Percentiles rank a stretch among this genome's conserved stretches.
These are phyloP conservation scores for Petunia axillaris DNA, from an alignment of 257 asterid species.

Conservation along the genomic window DNA sequence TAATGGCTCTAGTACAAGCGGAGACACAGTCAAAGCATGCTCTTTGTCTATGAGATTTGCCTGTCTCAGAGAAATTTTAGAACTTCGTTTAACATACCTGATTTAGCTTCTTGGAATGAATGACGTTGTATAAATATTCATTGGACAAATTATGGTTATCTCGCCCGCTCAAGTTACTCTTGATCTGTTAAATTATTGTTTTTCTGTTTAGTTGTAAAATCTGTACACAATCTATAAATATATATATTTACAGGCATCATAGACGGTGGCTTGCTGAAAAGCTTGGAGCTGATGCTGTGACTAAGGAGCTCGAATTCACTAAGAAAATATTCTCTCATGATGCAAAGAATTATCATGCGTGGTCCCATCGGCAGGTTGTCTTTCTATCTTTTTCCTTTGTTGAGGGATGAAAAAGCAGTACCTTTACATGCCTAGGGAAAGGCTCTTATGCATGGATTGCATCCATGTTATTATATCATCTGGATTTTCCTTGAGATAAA, in stretches of 20 bases:
- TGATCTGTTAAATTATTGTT: constrained; percentile 2
- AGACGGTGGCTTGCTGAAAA: constrained; percentile 96
- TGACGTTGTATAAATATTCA: background rate
- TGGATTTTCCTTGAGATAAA: background rate
- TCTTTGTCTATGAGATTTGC: background rate
- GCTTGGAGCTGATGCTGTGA: constrained; percentile 57
- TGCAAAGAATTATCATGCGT: constrained; percentile 95
- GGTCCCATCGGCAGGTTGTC: constrained; percentile 96
- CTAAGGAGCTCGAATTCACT: constrained; percentile 76
- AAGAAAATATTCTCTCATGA: constrained; percentile 64
- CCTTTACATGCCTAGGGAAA: background rate
- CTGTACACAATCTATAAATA: background rate
- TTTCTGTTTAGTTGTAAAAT: background rate
- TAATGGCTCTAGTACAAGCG: constrained; percentile 2
- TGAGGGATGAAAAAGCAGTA: background rate
- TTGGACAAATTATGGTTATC: background rate
- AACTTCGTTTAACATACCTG: background rate
- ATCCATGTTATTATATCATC: background rate
- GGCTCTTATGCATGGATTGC: constrained; percentile 1
- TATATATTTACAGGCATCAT: constrained; percentile 73
- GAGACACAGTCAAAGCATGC: background rate
- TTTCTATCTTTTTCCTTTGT: background rate
- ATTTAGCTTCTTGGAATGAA: background rate
- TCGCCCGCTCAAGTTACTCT: background rate
- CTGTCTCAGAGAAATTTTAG: background rate